Conservation (phyloP, 1,284 basidiomycete genomes). For the Vanrija sp. region DNA sequence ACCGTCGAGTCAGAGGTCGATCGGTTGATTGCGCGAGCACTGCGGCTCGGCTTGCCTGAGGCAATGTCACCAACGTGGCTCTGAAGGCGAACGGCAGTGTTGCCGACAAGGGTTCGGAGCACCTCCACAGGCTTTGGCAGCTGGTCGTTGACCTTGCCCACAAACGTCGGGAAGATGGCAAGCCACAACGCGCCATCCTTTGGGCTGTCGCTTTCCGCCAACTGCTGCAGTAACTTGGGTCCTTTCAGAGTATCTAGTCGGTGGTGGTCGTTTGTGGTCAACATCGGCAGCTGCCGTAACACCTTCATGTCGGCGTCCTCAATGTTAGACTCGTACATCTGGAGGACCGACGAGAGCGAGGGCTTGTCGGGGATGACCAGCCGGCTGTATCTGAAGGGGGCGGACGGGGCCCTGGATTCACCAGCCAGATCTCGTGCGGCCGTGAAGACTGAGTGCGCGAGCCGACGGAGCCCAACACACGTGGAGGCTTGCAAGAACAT, state of each 20-base stretch:
- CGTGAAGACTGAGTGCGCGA: constrained; percentile 30
- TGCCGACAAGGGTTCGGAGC: constrained; percentile 44
- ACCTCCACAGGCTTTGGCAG: constrained; percentile 46
- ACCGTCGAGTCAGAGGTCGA: constrained; percentile 58
- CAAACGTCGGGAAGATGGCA: constrained; percentile 46
- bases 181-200: constrained; percentile 50
- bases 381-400: constrained; percentile 41
- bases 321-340: constrained; percentile 31
- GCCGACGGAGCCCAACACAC: constrained; percentile 32
- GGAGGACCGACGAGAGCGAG: constrained; percentile 23
- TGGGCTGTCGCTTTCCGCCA: constrained; percentile 49
- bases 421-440: constrained; percentile 38
- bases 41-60: constrained; percentile 10
- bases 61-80: constrained; percentile 45
- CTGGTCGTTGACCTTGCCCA: constrained; percentile 41
- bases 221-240: constrained; percentile 27
- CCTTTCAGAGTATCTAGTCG: constrained; percentile 34
- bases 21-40: constrained; percentile 3
- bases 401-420: constrained; percentile 32
- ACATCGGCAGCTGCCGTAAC: constrained; percentile 33
- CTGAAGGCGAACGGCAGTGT: constrained; percentile 48
- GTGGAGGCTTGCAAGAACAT: constrained; percentile 76
- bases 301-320: constrained; percentile 37
- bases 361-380: constrained; percentile 24
- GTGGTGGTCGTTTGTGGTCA: constrained; percentile 30